Conservation (phyloP, 306 rosid species). For the Prunus persica region Prunus_persica_NCBIv2 NC_034016.1:18321501-18322000, state of each 20-base stretch:
- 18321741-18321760: neutral
- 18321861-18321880: neutral
- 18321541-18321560: neutral
- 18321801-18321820: neutral
- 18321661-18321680: neutral
- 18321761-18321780: neutral
- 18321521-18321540: neutral
- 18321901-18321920: neutral
- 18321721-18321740: neutral
- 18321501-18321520: neutral
- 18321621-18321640: neutral
- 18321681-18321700: neutral
- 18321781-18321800: neutral
- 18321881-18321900: neutral
- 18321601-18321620: neutral
- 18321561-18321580: neutral
- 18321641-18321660: slow-evolving; percentile 4
- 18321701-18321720: neutral
- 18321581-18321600: neutral
- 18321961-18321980: neutral
- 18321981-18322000: neutral
- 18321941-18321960: neutral
- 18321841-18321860: neutral
- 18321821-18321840: neutral
- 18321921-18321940: neutral